Evolutionary conservation across 1,284 basidiomycete genomes (phyloP), one percentile per base, ranked within the genome.

Genomic region (Flammula alnicola): DNA sequence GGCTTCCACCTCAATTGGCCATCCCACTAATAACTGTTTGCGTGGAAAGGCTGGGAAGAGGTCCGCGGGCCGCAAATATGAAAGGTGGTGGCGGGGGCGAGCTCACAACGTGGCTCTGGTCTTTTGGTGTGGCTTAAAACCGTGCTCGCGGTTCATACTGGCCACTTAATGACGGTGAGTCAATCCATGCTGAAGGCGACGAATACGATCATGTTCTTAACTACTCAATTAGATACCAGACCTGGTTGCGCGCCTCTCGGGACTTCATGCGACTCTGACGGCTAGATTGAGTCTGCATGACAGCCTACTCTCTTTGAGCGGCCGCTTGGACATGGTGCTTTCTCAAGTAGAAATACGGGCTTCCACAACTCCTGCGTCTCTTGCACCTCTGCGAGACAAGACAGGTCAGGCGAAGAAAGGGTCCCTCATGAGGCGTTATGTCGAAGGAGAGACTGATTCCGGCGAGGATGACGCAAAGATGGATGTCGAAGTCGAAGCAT

Each of bases 161-260:
- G 89, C 1, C 91, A 98, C 71, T 80, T 99, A 46, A 93, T 99
- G 88, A 95, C 95, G 35, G 94, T 95, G 60, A 61, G 86, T 79
- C 16, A 7, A 39, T 43, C 38, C 25, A 30, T 25, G 44, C 43
- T 35, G 12, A 48, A n/a, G 26, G 31, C 25, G 7, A 32, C 33
- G 36, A 17, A 14, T 23, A 6, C 23, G 27, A 59, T 44, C 43
- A 25, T 51, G 45, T 47, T 56, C 57, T 47, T 58, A 49, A 56
- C 49, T 44, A 32, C 60, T 61, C 42, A 69, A 51, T 26, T 52
- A 93, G 90, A 86, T 95, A 66, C 93, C 93, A 10, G 89, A 93
- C 62, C 77, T 96, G 5, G 88, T 95, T 12, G 80, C 84, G 27
- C 86, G 93, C 35, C 79, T 99, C 5, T 85, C 94, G 1, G 83